Evolutionary conservation across 2,329 filamentous ascomycete genomes (phyloP), one percentile per base, ranked within the genome.

Genomic region (Cladophialophora chaetospira): DNA sequence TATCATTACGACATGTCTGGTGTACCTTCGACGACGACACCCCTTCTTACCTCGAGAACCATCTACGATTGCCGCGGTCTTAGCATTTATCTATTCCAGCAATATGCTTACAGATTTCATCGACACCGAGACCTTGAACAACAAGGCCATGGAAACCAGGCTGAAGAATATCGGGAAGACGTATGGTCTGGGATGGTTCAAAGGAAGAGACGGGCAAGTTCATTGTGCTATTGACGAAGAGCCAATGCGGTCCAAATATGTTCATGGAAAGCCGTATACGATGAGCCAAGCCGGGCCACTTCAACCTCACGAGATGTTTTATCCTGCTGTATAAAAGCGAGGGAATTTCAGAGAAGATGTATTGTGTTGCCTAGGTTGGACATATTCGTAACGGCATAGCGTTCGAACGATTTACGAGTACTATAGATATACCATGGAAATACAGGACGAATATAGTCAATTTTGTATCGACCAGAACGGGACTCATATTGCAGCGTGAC

Each of bases 161-260:
- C 76, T 92, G 31, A 82, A 83, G 58, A 73, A 70, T 8, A 72
- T 82, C n/a, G 80, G 81, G 33, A 87, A 87, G 74, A 85, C 78
- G 36, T 93, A 92, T 70, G 88, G 87, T 1, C 71, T 92, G 29
- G 89, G 89, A 1, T 91, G 88, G 88, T 91, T 91, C 67, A 74
- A 75, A 36, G 89, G 89, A 0, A 76, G 88, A 15, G 89, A 93
- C 70, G 85, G 86, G 3, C 79, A 87, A 70, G 82, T 82, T 61
- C 89, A 92, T 75, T 87, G 88, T 67, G 89, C 88, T 10, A 82
- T 93, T 55, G 89, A 93, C 67, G 80, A 90, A 73, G 88, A 92
- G 74, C 85, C 88, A 69, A 74, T 92, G 66, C 75, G 80, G 58
- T 81, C 80, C 58, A 74, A 71, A 55, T 92, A 90, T 70, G 84